These are phyloP conservation scores for Cystoisospora suis DNA, from an alignment of 169 alveolate species.

Conservation along the genomic window DNA sequence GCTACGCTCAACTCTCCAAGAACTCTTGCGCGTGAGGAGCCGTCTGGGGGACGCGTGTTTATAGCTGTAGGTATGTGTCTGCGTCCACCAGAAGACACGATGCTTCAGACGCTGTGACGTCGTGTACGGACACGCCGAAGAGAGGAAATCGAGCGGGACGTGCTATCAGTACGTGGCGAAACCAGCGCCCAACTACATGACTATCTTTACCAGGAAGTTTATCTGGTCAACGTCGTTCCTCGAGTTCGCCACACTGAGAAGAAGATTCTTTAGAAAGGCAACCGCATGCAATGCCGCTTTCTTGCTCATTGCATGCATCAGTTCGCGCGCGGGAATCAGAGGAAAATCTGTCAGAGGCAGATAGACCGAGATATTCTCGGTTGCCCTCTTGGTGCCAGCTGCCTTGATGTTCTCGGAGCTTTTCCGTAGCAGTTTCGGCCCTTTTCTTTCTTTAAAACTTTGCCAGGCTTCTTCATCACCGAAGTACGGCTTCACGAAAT, in stretches of 20 bases:
- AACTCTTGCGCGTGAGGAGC: no score
- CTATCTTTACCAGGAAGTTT: conserved; percentile 12
- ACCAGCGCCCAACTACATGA: no score
- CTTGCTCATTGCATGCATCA: conserved; percentile 42
- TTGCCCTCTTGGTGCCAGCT: neutral
- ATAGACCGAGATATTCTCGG: neutral
- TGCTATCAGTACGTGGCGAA: no score
- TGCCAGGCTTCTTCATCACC: conserved; percentile 5
- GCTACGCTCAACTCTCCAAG: no score
- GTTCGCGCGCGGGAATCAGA: neutral
- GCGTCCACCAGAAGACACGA: no score
- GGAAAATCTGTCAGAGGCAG: conserved; percentile 33
- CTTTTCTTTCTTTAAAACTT: neutral
- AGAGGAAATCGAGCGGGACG: no score
- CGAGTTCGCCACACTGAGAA: conserved; percentile 1
- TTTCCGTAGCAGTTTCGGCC: conserved; percentile 11
- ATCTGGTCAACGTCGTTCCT: conserved; percentile 11
- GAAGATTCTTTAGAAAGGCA: conserved; percentile 6
- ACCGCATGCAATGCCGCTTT: conserved; percentile 9
- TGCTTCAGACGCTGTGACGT: no score
- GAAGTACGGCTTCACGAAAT: conserved; percentile 29
- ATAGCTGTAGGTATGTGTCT: no score
- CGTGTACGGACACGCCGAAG: no score
- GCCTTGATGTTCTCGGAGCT: neutral
- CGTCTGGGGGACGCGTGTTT: no score